phyloP scores from a whole-genome alignment of 345 rosid genomes.

The Acer negundo region DNA sequence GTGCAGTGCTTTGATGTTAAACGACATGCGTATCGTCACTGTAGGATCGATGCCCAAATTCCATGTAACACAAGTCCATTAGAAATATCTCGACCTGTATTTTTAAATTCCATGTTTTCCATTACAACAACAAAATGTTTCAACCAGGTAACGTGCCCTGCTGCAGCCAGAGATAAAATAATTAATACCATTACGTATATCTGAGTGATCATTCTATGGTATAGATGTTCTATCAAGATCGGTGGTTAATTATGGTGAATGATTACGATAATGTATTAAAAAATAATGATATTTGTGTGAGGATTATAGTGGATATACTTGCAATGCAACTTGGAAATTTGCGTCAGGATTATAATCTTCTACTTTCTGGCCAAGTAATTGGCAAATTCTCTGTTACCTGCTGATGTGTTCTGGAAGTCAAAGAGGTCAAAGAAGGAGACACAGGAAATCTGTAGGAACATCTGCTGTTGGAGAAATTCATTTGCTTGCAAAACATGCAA shows the following conservation, averaged over 20 bases:
- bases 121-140: conserved; percentile 21
- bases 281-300: too few relatives aligned
- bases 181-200: too few relatives aligned
- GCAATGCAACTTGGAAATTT: too few relatives aligned
- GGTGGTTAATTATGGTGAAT: too few relatives aligned
- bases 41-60: conserved; percentile 19
- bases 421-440: background rate
- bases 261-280: too few relatives aligned
- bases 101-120: background rate
- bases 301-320: too few relatives aligned
- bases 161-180: background rate
- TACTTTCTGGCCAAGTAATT: too few relatives aligned
- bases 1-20: conserved; percentile 33
- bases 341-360: too few relatives aligned
- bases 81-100: conserved; percentile 10
- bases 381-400: background rate
- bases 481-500: background rate
- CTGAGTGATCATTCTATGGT: too few relatives aligned
- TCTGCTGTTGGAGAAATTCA: background rate
- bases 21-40: conserved; percentile 27
- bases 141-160: conserved; percentile 30
- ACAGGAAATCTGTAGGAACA: background rate
- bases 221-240: too few relatives aligned
- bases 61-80: conserved; percentile 14
- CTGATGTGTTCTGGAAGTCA: background rate